These are phyloP conservation scores for Yarrowia yakushimensis DNA, from an alignment of 805 yeast genomes.

Conservation along the genomic window DNA sequence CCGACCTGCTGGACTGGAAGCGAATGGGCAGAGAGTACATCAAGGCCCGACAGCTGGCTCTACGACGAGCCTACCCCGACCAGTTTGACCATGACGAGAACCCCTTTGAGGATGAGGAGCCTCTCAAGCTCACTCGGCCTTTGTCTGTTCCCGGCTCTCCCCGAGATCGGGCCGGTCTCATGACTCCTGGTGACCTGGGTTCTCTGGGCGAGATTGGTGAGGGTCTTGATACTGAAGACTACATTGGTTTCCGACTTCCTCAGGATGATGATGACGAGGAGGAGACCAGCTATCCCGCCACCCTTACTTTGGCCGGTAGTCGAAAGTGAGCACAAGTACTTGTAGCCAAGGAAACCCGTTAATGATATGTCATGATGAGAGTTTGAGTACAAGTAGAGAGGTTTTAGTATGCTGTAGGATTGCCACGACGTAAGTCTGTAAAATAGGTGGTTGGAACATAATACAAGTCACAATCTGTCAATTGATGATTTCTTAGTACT, in stretches of 20 bases:
- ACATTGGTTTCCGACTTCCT: conserved; percentile 45
- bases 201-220: conserved; percentile 86
- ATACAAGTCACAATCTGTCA: no score
- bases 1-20: conserved; percentile 94
- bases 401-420: no score
- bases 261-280: conserved; percentile 40
- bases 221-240: conserved; percentile 68
- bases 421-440: no score
- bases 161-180: conserved; percentile 62
- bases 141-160: conserved; percentile 98
- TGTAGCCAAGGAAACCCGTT: no score
- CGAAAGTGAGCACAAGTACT: neutral
- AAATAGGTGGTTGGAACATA: no score
- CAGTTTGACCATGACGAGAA: conserved; percentile 49
- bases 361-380: neutral
- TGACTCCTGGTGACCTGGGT: conserved; percentile 99
- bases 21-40: conserved; percentile 96
- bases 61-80: conserved; percentile 92
- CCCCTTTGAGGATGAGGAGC: conserved; percentile 35
- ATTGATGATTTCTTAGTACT: no score
- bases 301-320: conserved; percentile 26
- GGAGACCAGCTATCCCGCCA: conserved; percentile 34
- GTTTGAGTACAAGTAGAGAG: neutral
- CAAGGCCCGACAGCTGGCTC: conserved; percentile 87
- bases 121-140: conserved; percentile 74